These are phyloP conservation scores for Jaapia argillacea DNA, from an alignment of 768 basidiomycete genomes.

Conservation along the genomic window DNA sequence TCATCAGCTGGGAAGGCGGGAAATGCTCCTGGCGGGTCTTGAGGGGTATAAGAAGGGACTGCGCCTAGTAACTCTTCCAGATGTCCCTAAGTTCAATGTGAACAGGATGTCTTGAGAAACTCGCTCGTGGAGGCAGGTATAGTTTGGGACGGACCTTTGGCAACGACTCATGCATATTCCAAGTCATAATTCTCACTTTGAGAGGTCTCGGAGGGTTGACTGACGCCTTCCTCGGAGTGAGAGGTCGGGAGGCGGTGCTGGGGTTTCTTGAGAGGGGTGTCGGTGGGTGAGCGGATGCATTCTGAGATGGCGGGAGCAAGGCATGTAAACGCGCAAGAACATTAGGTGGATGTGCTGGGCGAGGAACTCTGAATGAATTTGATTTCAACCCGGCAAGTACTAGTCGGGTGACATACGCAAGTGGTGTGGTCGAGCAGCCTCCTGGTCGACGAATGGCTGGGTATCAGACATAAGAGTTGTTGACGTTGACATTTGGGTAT, in stretches of 20 bases:
- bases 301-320: conserved; percentile 31
- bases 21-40: conserved; percentile 19
- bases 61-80: conserved; percentile 60
- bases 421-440: too few species aligned
- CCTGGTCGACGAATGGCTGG: too few species aligned
- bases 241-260: conserved; percentile 13
- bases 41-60: conserved; percentile 34
- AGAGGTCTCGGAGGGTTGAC: conserved; percentile 31
- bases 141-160: conserved; percentile 45
- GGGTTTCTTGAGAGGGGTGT: conserved; percentile 12
- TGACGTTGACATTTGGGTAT: too few species aligned
- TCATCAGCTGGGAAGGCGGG: conserved; percentile 40
- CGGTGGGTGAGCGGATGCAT: conserved; percentile 13
- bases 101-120: not conserved
- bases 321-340: conserved; percentile 43
- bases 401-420: too few species aligned
- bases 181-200: conserved; percentile 63
- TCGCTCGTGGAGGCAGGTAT: not conserved
- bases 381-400: too few species aligned
- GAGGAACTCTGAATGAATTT: too few species aligned
- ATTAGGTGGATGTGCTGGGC: too few species aligned
- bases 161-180: conserved; percentile 82
- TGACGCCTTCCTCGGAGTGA: conserved; percentile 12
- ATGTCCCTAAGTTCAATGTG: conserved; percentile 41
- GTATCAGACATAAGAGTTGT: too few species aligned